These are phyloP conservation scores for Chlorella vulgaris DNA, from an alignment of 139 green algal species.

Conservation along the genomic window DNA sequence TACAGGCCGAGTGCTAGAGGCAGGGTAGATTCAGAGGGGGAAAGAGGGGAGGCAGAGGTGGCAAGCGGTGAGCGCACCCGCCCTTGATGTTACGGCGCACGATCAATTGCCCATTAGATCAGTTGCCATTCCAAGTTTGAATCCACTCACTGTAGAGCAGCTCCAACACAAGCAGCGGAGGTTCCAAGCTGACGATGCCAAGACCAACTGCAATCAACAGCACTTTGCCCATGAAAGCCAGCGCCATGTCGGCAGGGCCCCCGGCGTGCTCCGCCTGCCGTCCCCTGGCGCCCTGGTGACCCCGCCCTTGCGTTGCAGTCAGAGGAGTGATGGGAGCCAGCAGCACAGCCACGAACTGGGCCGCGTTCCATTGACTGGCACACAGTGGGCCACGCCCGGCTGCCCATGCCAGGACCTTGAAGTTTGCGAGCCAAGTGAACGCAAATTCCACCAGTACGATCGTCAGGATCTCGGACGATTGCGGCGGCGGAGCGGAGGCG, in stretches of 20 bases:
- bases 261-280: slow-evolving; percentile 19
- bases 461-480: background rate
- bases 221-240: slow-evolving; percentile 11
- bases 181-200: background rate
- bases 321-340: slow-evolving; percentile 41
- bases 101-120: too few relatives aligned
- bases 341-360: slow-evolving; percentile 36
- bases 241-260: background rate
- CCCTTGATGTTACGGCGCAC: too few relatives aligned
- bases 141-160: slow-evolving; percentile 16
- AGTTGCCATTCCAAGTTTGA: background rate
- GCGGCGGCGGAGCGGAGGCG: background rate
- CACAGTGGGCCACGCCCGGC: slow-evolving; percentile 23
- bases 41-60: too few relatives aligned
- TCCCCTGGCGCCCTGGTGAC: background rate
- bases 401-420: slow-evolving; percentile 48
- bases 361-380: background rate
- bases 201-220: background rate
- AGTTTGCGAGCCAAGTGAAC: slow-evolving; percentile 40
- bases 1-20: slow-evolving; percentile 42
- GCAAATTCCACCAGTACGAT: slow-evolving; percentile 22
- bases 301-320: background rate
- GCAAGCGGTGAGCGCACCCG: too few relatives aligned
- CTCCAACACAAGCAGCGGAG: background rate
- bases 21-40: background rate